Conservation (phyloP, 768 basidiomycete genomes). For the Rhodocollybia butyracea region DNA sequence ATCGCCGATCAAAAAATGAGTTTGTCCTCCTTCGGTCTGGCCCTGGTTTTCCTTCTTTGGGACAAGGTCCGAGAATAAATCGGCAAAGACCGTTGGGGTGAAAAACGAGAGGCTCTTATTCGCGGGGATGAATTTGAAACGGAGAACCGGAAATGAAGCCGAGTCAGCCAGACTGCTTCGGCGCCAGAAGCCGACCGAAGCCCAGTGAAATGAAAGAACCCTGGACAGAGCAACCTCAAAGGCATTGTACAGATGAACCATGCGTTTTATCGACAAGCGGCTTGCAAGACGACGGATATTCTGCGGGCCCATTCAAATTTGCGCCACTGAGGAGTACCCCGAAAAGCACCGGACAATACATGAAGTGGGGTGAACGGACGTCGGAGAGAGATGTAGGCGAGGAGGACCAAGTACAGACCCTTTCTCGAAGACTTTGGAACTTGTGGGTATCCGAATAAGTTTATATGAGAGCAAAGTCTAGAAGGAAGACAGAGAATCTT, state of each 20-base stretch:
- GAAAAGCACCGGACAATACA: neutral
- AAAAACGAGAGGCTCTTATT: neutral
- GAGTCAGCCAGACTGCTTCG: no score
- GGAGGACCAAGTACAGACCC: neutral
- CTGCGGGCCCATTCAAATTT: neutral
- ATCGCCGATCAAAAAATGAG: conserved; percentile 6
- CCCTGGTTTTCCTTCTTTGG: neutral
- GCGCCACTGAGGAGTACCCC: neutral
- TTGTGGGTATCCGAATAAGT: conserved; percentile 1
- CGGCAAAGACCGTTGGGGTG: conserved; percentile 1
- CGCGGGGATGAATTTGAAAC: neutral
- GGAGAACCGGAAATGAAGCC: no score
- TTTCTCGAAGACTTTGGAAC: neutral
- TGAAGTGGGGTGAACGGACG: neutral
- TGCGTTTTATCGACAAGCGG: no score
- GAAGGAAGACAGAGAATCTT: neutral
- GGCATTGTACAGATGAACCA: no score
- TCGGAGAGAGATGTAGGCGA: neutral
- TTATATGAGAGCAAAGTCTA: conserved; percentile 5
- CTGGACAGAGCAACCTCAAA: no score
- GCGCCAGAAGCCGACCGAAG: no score
- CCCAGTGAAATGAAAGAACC: no score
- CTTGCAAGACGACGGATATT: no score
- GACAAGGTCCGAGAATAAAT: neutral
- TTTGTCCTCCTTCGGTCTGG: neutral